Percentiles rank a stretch among this genome's conserved stretches.
Evolutionary conservation across 306 rosid species (phyloP).

Genomic region (Dalbergia oliveri): DNA sequence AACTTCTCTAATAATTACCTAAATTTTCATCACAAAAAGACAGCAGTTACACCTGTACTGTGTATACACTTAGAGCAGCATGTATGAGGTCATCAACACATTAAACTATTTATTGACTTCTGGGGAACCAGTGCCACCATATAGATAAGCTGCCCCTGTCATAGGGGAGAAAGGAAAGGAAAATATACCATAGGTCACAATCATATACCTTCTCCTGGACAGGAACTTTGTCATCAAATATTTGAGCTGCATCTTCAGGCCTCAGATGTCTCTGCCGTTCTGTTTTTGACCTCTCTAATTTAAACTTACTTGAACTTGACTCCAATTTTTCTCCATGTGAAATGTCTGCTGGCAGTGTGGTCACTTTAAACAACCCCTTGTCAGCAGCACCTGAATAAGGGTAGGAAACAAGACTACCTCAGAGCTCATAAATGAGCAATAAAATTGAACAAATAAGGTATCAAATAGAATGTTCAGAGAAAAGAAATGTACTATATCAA

Average conservation of each 20-base stretch:
- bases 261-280: constrained; percentile 67
- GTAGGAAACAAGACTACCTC: constrained; percentile 25
- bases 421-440: constrained; percentile 24
- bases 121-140: constrained; percentile 21
- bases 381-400: constrained; percentile 60
- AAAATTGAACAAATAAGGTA: constrained; percentile 25
- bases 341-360: constrained; percentile 60
- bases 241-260: constrained; percentile 82
- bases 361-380: constrained; percentile 56
- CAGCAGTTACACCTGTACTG: no score
- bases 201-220: constrained; percentile 71
- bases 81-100: neutral
- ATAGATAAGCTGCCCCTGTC: neutral
- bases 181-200: constrained; percentile 24
- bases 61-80: no score
- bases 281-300: constrained; percentile 79
- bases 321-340: constrained; percentile 52
- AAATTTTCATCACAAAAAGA: neutral
- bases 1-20: neutral
- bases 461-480: constrained; percentile 26
- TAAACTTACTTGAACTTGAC: constrained; percentile 55
- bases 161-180: constrained; percentile 10
- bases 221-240: constrained; percentile 70
- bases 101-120: constrained; percentile 21
- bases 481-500: constrained; percentile 8